Percentiles rank a stretch among this genome's conserved stretches.
phyloP scores from a whole-genome alignment of 495 filamentous ascomycete species.

The Cenococcum geophilum region DNA sequence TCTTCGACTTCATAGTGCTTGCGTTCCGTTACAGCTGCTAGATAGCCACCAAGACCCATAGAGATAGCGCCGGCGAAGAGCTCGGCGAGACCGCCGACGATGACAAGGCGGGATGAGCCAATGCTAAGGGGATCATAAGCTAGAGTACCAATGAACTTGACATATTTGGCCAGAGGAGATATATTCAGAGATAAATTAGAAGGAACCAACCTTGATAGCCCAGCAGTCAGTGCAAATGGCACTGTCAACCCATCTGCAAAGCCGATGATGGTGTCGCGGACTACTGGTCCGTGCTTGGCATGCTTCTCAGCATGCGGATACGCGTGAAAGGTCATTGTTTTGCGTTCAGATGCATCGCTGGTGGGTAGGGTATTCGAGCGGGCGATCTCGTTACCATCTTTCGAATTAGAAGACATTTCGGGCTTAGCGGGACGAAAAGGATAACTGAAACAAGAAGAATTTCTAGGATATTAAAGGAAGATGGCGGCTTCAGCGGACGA shows the following conservation, averaged over 20 bases:
- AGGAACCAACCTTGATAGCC: conserved; percentile 41
- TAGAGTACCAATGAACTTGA: conserved; percentile 18
- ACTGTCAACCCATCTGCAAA: conserved; percentile 61
- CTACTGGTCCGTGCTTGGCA: conserved; percentile 23
- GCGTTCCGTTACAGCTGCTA: conserved; percentile 46
- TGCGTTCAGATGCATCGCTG: background rate
- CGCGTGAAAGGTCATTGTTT: background rate
- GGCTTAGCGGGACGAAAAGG: too few relatives aligned
- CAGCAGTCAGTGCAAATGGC: conserved; percentile 60
- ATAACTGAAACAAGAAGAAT: too few relatives aligned
- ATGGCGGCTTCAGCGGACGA: too few relatives aligned
- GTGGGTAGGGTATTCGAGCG: background rate
- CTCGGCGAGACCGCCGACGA: conserved; percentile 63
- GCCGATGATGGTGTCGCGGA: conserved; percentile 50
- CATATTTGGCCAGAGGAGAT: conserved; percentile 17
- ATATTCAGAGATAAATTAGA: background rate
- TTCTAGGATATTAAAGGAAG: too few relatives aligned
- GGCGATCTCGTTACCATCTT: background rate
- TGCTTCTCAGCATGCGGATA: conserved; percentile 27
- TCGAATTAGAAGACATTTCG: too few relatives aligned
- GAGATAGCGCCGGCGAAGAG: conserved; percentile 61
- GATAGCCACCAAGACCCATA: conserved; percentile 64
- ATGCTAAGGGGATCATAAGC: conserved; percentile 27
- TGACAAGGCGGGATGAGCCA: conserved; percentile 57
- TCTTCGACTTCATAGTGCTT: conserved; percentile 46